These are phyloP conservation scores for Elsinoe ampelina DNA, from an alignment of 2,329 filamentous ascomycete species.

Conservation along the genomic window DNA sequence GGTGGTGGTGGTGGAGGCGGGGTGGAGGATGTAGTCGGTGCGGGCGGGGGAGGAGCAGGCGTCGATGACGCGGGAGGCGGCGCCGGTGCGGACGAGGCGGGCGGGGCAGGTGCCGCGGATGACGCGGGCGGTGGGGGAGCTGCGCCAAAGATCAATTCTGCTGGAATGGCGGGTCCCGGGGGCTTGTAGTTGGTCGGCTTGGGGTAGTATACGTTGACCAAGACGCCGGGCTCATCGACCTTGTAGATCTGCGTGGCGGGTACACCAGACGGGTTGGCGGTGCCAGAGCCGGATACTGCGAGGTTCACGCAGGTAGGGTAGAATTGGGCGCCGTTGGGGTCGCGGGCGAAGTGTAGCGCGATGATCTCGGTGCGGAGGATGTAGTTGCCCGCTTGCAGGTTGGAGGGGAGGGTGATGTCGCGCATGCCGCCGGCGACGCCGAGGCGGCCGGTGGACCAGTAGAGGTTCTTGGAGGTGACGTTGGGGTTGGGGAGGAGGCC, in stretches of 20 bases:
- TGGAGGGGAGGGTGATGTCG: slow-evolving; percentile 43
- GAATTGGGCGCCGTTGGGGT: slow-evolving; percentile 36
- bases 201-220: slow-evolving; percentile 54
- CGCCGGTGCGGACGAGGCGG: background rate
- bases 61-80: background rate
- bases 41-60: background rate
- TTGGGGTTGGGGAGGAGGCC: slow-evolving; percentile 38
- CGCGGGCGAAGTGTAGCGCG: slow-evolving; percentile 47
- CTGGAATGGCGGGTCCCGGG: slow-evolving; percentile 37
- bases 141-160: background rate
- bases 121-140: background rate
- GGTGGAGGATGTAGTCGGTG: background rate
- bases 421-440: slow-evolving; percentile 41
- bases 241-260: slow-evolving; percentile 49
- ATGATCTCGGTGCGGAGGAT: slow-evolving; percentile 53
- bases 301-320: slow-evolving; percentile 49
- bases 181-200: slow-evolving; percentile 39
- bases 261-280: slow-evolving; percentile 41
- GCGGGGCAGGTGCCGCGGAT: background rate
- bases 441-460: slow-evolving; percentile 48
- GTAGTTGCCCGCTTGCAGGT: slow-evolving; percentile 48
- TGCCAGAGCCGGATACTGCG: slow-evolving; percentile 47
- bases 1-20: background rate
- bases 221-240: slow-evolving; percentile 47
- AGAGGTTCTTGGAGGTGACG: slow-evolving; percentile 31